Evolutionary conservation across 2,329 filamentous ascomycete genomes (phyloP).

Genomic region (Aspergillus pseudoviridinutans): DNA sequence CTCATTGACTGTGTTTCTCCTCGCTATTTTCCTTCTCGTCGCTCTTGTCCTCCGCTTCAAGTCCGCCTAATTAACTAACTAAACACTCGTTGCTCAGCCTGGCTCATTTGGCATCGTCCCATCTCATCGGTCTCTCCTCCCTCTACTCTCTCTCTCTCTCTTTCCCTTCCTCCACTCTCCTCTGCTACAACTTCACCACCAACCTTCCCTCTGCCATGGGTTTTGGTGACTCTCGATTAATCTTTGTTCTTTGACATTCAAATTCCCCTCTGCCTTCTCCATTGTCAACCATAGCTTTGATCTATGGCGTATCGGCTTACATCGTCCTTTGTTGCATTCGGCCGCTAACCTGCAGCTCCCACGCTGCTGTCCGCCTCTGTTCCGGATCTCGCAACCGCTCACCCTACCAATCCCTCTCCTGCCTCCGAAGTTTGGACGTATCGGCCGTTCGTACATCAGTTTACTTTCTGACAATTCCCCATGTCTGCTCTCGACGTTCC

Average conservation of each 20-base stretch:
- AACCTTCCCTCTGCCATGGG: conserved; percentile 16
- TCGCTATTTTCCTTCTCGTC: conserved; percentile 5
- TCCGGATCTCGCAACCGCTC: conserved; percentile 15
- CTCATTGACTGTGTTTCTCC: conserved; percentile 5
- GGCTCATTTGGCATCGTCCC: conserved; percentile 24
- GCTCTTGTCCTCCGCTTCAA: conserved; percentile 16
- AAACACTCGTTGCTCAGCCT: conserved; percentile 8
- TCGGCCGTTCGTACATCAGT: conserved; percentile 4
- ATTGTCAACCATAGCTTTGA: conserved; percentile 17
- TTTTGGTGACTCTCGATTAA: conserved; percentile 12
- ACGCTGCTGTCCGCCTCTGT: conserved; percentile 33
- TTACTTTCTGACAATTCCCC: conserved; percentile 9
- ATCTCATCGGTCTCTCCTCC: conserved; percentile 15
- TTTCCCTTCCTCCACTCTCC: conserved; percentile 2
- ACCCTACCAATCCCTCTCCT: conserved; percentile 12
- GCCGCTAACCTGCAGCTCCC: conserved; percentile 36
- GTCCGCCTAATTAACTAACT: conserved; percentile 15
- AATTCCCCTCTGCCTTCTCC: conserved; percentile 9
- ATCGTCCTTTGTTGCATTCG: conserved; percentile 30
- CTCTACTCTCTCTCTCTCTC: conserved; percentile 8
- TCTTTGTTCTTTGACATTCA: conserved; percentile 17
- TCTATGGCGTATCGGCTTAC: conserved; percentile 31
- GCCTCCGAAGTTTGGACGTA: conserved; percentile 4
- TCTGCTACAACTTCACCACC: conserved; percentile 6
- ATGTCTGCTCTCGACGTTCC: conserved; percentile 38